Evolutionary conservation across 176 grass and related monocot species (phyloP).

Genomic region (Tillandsia leiboldiana): DNA sequence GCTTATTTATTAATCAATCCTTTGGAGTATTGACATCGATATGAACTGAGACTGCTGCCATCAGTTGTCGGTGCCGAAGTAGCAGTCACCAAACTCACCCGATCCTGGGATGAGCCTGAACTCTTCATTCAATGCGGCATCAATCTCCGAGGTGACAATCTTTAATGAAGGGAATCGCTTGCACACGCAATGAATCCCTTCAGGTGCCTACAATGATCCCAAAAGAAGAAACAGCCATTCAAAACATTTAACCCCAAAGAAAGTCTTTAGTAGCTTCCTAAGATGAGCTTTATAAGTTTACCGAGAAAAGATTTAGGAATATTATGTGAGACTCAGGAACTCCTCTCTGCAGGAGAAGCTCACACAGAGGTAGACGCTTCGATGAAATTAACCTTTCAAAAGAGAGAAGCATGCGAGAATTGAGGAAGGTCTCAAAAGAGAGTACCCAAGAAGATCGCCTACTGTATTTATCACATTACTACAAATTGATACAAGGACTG

Average conservation of each 20-base stretch:
- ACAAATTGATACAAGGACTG: background rate
- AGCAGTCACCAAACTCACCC: slow-evolving; percentile 90
- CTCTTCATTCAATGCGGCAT: slow-evolving; percentile 70
- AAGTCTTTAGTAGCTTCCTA: background rate
- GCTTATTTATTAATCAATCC: too few species aligned
- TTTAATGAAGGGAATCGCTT: slow-evolving; percentile 70
- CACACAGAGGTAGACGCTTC: background rate
- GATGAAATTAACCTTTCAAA: background rate
- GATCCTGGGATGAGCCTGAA: slow-evolving; percentile 82
- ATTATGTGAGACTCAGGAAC: slow-evolving; percentile 89
- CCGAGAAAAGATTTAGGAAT: slow-evolving; percentile 95
- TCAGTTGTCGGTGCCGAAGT: slow-evolving; percentile 91
- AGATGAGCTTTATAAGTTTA: slow-evolving; percentile 18
- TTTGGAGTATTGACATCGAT: too few species aligned
- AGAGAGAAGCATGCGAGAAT: background rate
- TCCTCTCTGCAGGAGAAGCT: slow-evolving; percentile 90
- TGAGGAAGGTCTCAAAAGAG: background rate
- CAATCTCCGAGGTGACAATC: slow-evolving; percentile 89
- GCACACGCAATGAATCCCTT: slow-evolving; percentile 90
- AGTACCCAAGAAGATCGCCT: too few species aligned
- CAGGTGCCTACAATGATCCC: slow-evolving; percentile 50
- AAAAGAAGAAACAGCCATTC: background rate
- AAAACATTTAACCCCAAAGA: background rate
- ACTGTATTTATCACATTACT: background rate
- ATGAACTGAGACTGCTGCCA: background rate